These are phyloP conservation scores for Pythium aristosporum DNA, from an alignment of 352 stramenopile genomes.

Conservation along the genomic window DNA sequence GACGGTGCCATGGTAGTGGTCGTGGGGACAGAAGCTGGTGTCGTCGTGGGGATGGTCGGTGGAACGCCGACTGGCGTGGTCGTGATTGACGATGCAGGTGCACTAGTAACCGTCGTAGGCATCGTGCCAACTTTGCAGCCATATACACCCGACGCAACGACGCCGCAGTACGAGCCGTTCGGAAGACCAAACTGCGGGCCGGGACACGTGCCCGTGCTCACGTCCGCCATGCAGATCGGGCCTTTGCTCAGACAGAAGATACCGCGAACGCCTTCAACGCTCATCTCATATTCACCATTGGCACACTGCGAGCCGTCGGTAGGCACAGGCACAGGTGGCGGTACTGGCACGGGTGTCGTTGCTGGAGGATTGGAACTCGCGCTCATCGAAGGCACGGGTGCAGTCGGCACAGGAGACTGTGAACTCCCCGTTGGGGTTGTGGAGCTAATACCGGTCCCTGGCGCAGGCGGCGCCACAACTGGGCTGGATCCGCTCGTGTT, in stretches of 20 bases:
- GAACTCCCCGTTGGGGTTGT: background rate
- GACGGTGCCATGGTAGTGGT: background rate
- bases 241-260: slow-evolving; percentile 21
- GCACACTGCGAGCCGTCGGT: slow-evolving; percentile 9
- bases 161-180: slow-evolving; percentile 17
- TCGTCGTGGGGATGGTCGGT: no score
- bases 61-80: background rate
- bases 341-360: background rate
- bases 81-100: background rate
- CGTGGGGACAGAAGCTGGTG: background rate
- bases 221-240: slow-evolving; percentile 10
- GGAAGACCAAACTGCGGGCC: slow-evolving; percentile 14
- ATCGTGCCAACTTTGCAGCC: slow-evolving; percentile 16
- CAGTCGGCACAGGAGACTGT: no score
- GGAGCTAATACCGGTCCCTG: background rate
- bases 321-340: background rate
- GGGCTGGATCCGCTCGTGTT: background rate
- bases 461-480: background rate
- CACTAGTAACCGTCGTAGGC: background rate
- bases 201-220: slow-evolving; percentile 15
- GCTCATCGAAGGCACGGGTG: no score
- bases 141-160: slow-evolving; percentile 15
- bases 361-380: background rate
- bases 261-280: slow-evolving; percentile 10
- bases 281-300: slow-evolving; percentile 5